Evolutionary conservation across 176 grass and related monocot species (phyloP).

Genomic region (Rhynchospora tenuis): DNA sequence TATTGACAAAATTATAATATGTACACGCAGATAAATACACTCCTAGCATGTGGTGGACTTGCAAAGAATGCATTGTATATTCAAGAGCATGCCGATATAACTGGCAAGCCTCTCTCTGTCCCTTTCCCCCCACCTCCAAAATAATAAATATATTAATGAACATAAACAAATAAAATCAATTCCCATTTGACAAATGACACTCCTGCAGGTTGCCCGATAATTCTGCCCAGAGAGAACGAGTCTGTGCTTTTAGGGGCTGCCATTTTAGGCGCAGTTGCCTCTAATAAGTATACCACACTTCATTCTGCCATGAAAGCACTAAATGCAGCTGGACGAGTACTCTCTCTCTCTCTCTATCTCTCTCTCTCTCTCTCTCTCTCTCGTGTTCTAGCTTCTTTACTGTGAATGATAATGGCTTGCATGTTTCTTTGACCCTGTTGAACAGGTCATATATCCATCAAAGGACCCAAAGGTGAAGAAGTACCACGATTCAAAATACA

Average conservation of each 20-base stretch:
- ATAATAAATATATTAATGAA: neutral
- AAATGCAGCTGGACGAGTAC: conserved; percentile 78
- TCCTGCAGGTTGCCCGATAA: conserved; percentile 59
- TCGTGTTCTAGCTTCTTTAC: neutral
- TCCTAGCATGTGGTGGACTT: conserved; percentile 83
- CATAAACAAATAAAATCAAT: neutral
- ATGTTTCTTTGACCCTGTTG: conserved; percentile 3
- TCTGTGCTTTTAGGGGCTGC: conserved; percentile 91
- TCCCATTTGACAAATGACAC: conserved; percentile 14
- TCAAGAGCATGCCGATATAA: conserved; percentile 93
- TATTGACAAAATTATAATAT: conserved; percentile 10
- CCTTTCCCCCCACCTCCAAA: neutral
- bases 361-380: neutral
- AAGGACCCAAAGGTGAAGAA: conserved; percentile 74
- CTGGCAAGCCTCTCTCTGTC: conserved; percentile 33
- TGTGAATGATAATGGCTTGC: neutral
- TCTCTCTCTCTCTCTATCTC: neutral
- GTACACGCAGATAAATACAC: conserved; percentile 63
- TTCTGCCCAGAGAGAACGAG: conserved; percentile 87
- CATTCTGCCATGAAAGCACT: conserved; percentile 74
- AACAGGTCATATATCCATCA: conserved; percentile 68
- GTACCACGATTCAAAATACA: conserved; percentile 82
- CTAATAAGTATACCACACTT: conserved; percentile 53
- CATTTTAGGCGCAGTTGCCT: conserved; percentile 86
- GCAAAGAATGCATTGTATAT: conserved; percentile 83